Base-by-base conservation (phyloP, 208 protist genomes). In the Entamoeba histolytica region DNA sequence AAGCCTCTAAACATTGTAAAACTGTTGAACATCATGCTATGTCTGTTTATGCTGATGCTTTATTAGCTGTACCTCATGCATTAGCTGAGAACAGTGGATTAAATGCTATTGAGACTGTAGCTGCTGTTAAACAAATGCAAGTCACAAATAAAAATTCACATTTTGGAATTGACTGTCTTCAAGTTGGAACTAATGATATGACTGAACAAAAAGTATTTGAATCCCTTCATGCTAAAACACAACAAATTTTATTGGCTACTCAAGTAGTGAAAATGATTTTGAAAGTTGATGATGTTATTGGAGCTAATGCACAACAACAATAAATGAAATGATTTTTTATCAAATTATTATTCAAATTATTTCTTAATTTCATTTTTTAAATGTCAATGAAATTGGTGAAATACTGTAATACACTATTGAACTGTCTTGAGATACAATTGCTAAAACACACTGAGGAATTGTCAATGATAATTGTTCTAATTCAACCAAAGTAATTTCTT, bases 221-320 rank as follows among this genome's bases (percentile, higher is more conserved):
- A 95, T 99, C 99, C 8, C 96, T 99, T 39, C 97, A 97, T 93
- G 98, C 97, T 78, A 99, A 99, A 96, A 47, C 97, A 95, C 98
- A 99, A 94, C 99, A 99, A 97, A 96, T 99, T 50, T 96, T 98
- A 51, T 96, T 99, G 0, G 99, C 99, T 14, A 99, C 98, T 78
- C 98, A 99, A 95, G 98, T 99, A 17, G 98, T 99, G 92, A 99
- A 99, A 96, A 99, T 99, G 99, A 99, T 99, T 93, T 96, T 99
- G 31, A 99, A 99, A 97, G 99, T 99, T 73, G 99, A 99, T 96
- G 78, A 91, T 49, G 78, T 91, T 10, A 91, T 91, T 91, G 78
- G 61, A 7, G 61, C 61, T 7, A 35, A 23, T 19, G 8, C 28
- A n/a, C 61, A 78, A 78, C 61, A 78, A 6, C 17, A 35, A 78